Evolutionary conservation across 2,329 filamentous ascomycete species (phyloP), one percentile per base, ranked within the genome.

Genomic region (Scedosporium boydii): DNA sequence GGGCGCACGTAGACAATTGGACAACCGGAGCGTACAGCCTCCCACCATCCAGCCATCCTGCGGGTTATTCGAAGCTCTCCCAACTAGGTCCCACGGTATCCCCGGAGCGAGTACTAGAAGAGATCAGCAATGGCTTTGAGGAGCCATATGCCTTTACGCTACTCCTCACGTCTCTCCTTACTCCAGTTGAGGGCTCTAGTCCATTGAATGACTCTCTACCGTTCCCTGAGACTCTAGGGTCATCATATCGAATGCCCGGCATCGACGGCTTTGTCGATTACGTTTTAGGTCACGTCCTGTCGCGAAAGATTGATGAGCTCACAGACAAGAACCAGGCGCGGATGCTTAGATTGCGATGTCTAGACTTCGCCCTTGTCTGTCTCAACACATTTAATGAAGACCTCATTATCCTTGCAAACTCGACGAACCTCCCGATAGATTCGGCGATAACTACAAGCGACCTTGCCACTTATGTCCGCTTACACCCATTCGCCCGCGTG

Each of bases 221-320:
- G 0, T 99, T 97, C 70, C 91, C 93, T 0, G 93, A 97, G 72
- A 87, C 84, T 48, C 80, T 99, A 7, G 93, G 93, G 4, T 85
- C 87, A 16, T 82, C 86, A 10, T 89, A 88, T 68, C 87, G 95
- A 61, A 78, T 79, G 68, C 86, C 92, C 14, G 95, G 96, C 1
- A 91, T 99, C 64, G 93, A 96, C 64, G 86, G 90, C 1, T 99
- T 97, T 69, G 82, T 98, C 63, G 96, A 99, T 74, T 97, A 95
- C 71, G 87, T 92, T 21, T 77, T 98, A 66, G 91, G 91, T 16
- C 83, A 88, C 62, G 85, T 96, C 16, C 89, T 96, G 69, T 85
- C 84, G 16, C 80, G 84, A 59, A 88, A 85, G 65, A 78, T 84
- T 10, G 82, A 82, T 42, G 88, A 91, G 62, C 74, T 89, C 6